phyloP scores from a whole-genome alignment of 2,329 filamentous ascomycete species.

The Verticillium nubilum region DNA sequence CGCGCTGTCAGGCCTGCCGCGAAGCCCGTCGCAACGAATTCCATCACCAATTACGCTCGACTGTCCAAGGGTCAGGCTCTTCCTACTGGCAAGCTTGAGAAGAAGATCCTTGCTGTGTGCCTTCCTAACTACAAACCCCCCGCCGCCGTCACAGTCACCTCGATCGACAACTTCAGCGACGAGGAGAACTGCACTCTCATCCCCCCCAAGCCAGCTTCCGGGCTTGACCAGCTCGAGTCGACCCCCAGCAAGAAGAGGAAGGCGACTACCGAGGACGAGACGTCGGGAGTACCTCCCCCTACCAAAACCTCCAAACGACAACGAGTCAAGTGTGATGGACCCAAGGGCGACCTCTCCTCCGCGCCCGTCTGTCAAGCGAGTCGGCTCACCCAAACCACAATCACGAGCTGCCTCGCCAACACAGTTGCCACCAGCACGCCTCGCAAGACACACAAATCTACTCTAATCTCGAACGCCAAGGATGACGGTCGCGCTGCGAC shows the following conservation, averaged over 20 bases:
- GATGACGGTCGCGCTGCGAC: constrained; percentile 18
- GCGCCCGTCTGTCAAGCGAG: background rate
- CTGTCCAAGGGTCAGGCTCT: constrained; percentile 9
- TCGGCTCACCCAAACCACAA: background rate
- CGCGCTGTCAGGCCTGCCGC: constrained; percentile 10
- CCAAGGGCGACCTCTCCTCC: constrained; percentile 5
- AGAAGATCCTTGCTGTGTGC: constrained; percentile 10
- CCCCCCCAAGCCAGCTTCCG: background rate
- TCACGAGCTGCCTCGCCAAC: background rate
- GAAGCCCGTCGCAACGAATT: constrained; percentile 1
- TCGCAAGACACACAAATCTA: constrained; percentile 21
- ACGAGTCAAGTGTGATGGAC: constrained; percentile 5
- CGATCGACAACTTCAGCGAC: constrained; percentile 1
- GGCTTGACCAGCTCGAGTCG: background rate
- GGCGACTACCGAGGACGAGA: constrained; percentile 6
- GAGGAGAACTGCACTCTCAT: constrained; percentile 4
- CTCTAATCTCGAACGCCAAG: constrained; percentile 20
- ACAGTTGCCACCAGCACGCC: background rate
- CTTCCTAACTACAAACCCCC: constrained; percentile 5
- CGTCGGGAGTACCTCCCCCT: background rate
- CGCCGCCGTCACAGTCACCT: background rate
- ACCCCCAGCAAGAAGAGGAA: constrained; percentile 11
- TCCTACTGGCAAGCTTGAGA: constrained; percentile 1
- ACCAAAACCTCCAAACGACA: constrained; percentile 7
- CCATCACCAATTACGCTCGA: constrained; percentile 12